Evolutionary conservation across 352 stramenopile species (phyloP).

Genomic region (Pythium biforme): DNA sequence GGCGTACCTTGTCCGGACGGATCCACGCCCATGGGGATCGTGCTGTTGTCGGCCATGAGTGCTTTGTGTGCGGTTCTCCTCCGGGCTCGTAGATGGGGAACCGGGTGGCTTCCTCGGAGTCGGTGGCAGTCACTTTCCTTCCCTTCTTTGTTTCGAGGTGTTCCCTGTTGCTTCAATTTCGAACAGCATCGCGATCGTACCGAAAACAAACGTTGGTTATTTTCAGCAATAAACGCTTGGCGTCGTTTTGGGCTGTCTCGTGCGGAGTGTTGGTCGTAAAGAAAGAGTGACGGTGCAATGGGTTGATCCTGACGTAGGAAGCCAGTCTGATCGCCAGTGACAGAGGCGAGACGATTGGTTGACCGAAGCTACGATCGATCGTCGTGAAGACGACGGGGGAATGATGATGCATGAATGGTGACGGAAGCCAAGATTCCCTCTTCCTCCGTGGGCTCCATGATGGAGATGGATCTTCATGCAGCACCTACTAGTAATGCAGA

Average conservation of each 20-base stretch:
- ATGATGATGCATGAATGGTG: background rate
- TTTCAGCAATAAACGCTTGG: background rate
- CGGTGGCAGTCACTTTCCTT: conserved; percentile 3
- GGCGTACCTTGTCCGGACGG: conserved; percentile 19
- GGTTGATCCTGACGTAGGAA: conserved; percentile 1
- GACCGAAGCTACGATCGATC: too few relatives aligned
- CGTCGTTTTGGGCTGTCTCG: background rate
- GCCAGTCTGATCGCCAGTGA: conserved; percentile 7
- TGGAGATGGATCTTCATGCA: conserved; percentile 2
- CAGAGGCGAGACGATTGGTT: conserved; percentile 1
- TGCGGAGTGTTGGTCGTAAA: background rate
- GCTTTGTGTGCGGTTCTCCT: too few relatives aligned
- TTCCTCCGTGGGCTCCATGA: background rate
- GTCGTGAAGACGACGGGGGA: background rate
- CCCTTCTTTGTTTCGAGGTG: conserved; percentile 1
- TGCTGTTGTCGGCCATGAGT: conserved; percentile 25
- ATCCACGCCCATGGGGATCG: conserved; percentile 1
- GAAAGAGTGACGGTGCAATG: conserved; percentile 1
- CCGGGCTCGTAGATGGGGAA: too few relatives aligned
- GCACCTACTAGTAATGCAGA: background rate
- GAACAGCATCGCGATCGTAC: conserved; percentile 12
- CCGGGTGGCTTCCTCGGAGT: background rate
- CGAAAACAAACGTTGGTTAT: conserved; percentile 11
- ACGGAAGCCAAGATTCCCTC: background rate
- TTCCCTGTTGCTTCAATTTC: conserved; percentile 25